Conservation (phyloP, 352 stramenopile species). For the Globisporangium mamillatum region DNA sequence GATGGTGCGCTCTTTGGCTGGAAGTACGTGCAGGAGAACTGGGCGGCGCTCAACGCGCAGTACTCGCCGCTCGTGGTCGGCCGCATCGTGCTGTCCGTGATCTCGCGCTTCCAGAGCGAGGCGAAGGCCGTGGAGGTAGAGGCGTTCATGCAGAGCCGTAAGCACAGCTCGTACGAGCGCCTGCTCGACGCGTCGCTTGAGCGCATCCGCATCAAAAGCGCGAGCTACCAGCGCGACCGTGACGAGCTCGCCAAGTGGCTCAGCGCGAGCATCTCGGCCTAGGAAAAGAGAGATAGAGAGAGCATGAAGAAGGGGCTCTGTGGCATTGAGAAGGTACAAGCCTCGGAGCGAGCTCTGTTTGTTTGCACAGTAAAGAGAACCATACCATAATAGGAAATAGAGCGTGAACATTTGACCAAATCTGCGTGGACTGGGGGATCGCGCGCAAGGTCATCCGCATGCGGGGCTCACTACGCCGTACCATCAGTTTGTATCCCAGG, state of each 20-base stretch:
- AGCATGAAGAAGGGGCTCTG: neutral
- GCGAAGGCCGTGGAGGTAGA: conserved; percentile 51
- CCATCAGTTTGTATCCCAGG: neutral
- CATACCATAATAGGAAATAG: neutral
- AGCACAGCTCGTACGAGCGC: conserved; percentile 65
- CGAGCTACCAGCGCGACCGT: conserved; percentile 55
- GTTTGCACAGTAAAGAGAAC: neutral
- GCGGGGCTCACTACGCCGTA: neutral
- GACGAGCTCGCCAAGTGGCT: conserved; percentile 61
- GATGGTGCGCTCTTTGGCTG: conserved; percentile 52
- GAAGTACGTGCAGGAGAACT: conserved; percentile 76
- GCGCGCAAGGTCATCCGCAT: neutral
- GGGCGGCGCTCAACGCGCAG: conserved; percentile 57
- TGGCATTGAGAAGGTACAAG: too few species aligned
- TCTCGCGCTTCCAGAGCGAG: conserved; percentile 67
- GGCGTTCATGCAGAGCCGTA: conserved; percentile 55
- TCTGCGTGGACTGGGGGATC: neutral
- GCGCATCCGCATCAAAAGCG: conserved; percentile 69
- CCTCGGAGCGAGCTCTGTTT: neutral
- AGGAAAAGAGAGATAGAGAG: conserved; percentile 1
- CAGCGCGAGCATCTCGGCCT: conserved; percentile 16
- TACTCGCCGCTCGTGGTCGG: conserved; percentile 63
- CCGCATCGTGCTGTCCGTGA: conserved; percentile 60
- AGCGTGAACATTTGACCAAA: neutral
- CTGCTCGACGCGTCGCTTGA: conserved; percentile 68